Conservation (phyloP, 345 rosid species). For the Sisymbrium irio region DNA sequence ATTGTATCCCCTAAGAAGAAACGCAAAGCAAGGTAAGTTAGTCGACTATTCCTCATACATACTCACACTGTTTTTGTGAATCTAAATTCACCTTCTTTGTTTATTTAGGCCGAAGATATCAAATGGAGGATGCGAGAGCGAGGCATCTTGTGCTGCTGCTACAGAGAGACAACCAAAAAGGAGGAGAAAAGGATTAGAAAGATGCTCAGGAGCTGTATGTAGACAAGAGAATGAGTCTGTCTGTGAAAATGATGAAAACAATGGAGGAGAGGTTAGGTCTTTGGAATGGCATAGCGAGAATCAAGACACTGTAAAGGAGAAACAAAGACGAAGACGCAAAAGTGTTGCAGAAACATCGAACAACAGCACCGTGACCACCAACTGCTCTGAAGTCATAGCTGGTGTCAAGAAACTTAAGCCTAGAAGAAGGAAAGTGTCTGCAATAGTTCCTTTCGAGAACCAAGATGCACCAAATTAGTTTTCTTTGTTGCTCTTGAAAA, state of each 20-base stretch:
- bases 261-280: slow-evolving; percentile 11
- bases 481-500: slow-evolving; percentile 20
- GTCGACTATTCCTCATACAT: background rate
- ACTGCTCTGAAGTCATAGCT: slow-evolving; percentile 8
- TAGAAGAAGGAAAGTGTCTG: slow-evolving; percentile 31
- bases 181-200: slow-evolving; percentile 9
- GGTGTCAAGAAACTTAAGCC: slow-evolving; percentile 28
- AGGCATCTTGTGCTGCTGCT: slow-evolving; percentile 19
- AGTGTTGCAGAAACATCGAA: slow-evolving; percentile 19
- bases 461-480: slow-evolving; percentile 19
- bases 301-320: slow-evolving; percentile 7
- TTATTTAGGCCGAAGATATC: slow-evolving; percentile 33
- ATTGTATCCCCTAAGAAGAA: slow-evolving; percentile 31
- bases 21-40: slow-evolving; percentile 53
- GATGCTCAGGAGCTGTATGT: slow-evolving; percentile 5
- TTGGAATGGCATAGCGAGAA: slow-evolving; percentile 10
- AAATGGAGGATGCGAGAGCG: slow-evolving; percentile 31
- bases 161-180: slow-evolving; percentile 29
- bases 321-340: background rate
- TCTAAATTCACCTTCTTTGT: slow-evolving; percentile 14
- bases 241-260: slow-evolving; percentile 19
- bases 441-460: slow-evolving; percentile 21
- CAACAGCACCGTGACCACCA: slow-evolving; percentile 2
- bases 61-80: background rate
- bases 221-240: slow-evolving; percentile 11